A percentile compares a stretch with the other conserved stretches of the same genome.
phyloP scores from a whole-genome alignment of 495 filamentous ascomycete genomes.

The Saxispiralis lemnorum region DNA sequence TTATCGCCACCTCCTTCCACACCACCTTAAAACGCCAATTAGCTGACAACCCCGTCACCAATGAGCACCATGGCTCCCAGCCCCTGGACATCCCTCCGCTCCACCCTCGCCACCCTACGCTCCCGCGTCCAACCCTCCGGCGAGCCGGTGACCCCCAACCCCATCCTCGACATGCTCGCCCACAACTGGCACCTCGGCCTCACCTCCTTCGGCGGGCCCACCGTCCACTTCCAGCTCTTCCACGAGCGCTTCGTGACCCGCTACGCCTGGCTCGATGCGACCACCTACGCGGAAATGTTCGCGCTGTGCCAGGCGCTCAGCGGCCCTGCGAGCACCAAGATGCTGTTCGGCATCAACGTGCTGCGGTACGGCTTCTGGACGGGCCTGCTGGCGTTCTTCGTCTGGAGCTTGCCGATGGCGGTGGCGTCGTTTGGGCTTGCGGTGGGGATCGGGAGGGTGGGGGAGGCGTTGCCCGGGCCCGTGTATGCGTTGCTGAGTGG shows the following conservation, averaged over 20 bases:
- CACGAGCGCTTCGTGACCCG: slow-evolving; percentile 49
- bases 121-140: too few relatives aligned
- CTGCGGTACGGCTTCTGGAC: slow-evolving; percentile 45
- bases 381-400: slow-evolving; percentile 44
- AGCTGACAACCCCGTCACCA: too few relatives aligned
- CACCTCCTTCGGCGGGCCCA: slow-evolving; percentile 42
- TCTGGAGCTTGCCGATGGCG: slow-evolving; percentile 66
- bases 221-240: slow-evolving; percentile 20
- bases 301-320: slow-evolving; percentile 59
- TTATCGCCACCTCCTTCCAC: too few relatives aligned
- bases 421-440: slow-evolving; percentile 59
- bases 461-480: slow-evolving; percentile 39
- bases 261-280: slow-evolving; percentile 55
- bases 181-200: slow-evolving; percentile 48
- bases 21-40: too few relatives aligned
- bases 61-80: too few relatives aligned
- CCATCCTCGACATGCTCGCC: slow-evolving; percentile 11
- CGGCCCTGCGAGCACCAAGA: slow-evolving; percentile 64
- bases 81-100: too few relatives aligned
- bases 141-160: too few relatives aligned
- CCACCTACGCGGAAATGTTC: slow-evolving; percentile 69
- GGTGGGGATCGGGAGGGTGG: slow-evolving; percentile 46
- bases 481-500: slow-evolving; percentile 65
- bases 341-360: slow-evolving; percentile 56
- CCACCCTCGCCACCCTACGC: too few relatives aligned